Conservation (phyloP, 1,284 basidiomycete species). For the Moesziomyces parantarcticus region DNA sequence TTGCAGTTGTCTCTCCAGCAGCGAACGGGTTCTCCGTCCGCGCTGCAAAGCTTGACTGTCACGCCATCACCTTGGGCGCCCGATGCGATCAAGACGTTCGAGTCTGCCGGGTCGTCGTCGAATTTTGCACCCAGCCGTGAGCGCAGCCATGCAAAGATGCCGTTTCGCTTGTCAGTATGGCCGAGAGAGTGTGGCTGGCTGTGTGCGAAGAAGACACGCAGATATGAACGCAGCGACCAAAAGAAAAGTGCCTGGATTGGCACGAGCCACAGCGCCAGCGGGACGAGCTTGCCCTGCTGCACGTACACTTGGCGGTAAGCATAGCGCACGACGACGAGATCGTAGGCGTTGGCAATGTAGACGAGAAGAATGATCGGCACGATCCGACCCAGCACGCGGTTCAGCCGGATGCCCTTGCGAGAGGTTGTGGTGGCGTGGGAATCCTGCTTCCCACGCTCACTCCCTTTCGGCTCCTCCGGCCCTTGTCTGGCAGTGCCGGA, state of each 20-base stretch:
- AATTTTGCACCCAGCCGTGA: constrained; percentile 9
- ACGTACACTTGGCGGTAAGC: constrained; percentile 15
- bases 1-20: constrained; percentile 34
- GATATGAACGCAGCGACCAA: constrained; percentile 24
- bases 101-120: not conserved
- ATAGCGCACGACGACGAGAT: constrained; percentile 32
- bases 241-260: constrained; percentile 29
- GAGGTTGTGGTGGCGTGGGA: not conserved
- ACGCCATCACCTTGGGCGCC: not conserved
- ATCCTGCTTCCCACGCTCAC: not conserved
- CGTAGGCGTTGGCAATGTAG: constrained; percentile 32
- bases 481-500: not conserved
- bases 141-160: constrained; percentile 6
- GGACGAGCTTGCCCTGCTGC: constrained; percentile 2
- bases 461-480: constrained; percentile 5
- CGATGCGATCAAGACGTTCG: not conserved
- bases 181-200: not conserved
- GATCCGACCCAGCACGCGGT: constrained; percentile 35
- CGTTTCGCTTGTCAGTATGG: not conserved
- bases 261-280: constrained; percentile 17
- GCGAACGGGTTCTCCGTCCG: constrained; percentile 22
- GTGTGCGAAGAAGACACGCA: constrained; percentile 33
- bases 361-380: constrained; percentile 45
- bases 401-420: constrained; percentile 33
- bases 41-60: constrained; percentile 11